Conservation (phyloP, 2,329 filamentous ascomycete species). For the Colletotrichum limetticola region DNA sequence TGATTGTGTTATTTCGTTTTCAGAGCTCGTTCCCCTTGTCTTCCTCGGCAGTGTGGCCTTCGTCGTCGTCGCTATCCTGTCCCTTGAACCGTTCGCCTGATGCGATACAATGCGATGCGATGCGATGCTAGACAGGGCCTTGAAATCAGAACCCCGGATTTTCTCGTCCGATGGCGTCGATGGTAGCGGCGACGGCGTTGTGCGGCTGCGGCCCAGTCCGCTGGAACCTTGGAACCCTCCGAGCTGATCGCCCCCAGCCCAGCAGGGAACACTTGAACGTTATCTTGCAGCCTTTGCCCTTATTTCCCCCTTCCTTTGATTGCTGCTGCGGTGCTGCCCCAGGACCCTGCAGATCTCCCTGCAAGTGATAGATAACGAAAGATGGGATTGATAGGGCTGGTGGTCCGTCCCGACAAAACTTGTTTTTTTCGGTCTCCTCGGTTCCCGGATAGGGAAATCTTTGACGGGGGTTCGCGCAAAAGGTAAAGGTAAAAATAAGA, state of each 20-base stretch:
- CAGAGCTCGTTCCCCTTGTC: not conserved
- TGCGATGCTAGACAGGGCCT: not conserved
- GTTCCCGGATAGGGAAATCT: not conserved
- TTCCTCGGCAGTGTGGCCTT: not conserved
- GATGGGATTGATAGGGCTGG: not conserved
- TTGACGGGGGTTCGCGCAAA: not conserved
- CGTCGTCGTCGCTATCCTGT: not conserved
- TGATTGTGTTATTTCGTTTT: not conserved
- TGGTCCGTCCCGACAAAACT: not conserved
- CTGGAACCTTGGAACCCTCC: constrained; percentile 31
- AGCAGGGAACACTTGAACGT: constrained; percentile 31
- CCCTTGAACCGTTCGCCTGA: not conserved
- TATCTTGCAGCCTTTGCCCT: constrained; percentile 26
- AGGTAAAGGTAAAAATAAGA: not conserved
- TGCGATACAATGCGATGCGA: not conserved
- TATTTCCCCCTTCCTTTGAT: not conserved
- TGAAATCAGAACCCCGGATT: constrained; percentile 14
- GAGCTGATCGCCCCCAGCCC: constrained; percentile 30
- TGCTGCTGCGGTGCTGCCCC: not conserved
- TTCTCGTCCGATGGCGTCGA: constrained; percentile 24
- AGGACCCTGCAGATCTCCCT: constrained; percentile 35
- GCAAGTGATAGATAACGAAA: constrained; percentile 31
- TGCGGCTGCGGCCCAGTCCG: constrained; percentile 32
- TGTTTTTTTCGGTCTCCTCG: constrained; percentile 2
- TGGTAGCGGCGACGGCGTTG: constrained; percentile 3